Percentiles rank a stretch among this genome's conserved stretches.
phyloP scores from a whole-genome alignment of 2,329 filamentous ascomycete species.

The Claviceps capensis region DNA sequence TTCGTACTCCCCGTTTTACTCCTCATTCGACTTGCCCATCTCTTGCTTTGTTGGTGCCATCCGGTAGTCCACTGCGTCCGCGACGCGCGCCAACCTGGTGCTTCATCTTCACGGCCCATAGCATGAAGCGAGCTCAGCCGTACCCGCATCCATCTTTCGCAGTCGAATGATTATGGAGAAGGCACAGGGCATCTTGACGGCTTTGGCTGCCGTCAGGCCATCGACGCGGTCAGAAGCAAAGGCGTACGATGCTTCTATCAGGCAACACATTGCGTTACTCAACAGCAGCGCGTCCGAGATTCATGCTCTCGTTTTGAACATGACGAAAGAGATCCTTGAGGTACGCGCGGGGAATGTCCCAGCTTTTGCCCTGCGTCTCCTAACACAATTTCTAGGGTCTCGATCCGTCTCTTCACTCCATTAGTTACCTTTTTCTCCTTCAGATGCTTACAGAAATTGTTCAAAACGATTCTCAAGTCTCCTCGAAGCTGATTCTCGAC shows the following conservation, averaged over 20 bases:
- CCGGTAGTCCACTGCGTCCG: too few species aligned
- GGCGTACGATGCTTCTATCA: constrained; percentile 3
- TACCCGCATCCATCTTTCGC: background rate
- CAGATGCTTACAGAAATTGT: constrained; percentile 21
- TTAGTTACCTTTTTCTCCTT: constrained; percentile 37
- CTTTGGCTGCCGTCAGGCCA: background rate
- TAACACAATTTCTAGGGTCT: constrained; percentile 24
- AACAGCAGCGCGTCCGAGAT: background rate
- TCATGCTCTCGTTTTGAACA: constrained; percentile 15
- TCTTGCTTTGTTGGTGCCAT: background rate
- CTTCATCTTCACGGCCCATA: background rate
- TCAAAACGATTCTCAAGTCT: constrained; percentile 15
- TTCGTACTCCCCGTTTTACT: background rate
- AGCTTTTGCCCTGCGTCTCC: background rate
- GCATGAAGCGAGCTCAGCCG: constrained; percentile 1
- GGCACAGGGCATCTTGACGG: constrained; percentile 1
- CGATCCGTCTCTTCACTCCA: constrained; percentile 33
- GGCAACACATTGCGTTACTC: constrained; percentile 3
- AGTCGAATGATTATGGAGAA: constrained; percentile 1
- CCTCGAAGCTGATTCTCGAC: constrained; percentile 23
- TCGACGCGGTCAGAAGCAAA: background rate
- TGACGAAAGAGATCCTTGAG: constrained; percentile 26
- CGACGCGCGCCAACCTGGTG: too few species aligned
- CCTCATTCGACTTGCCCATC: background rate
- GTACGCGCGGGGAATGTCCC: constrained; percentile 13